These are phyloP conservation scores for Trichosporon coremiiforme DNA, from an alignment of 1,284 basidiomycete genomes.

Conservation along the genomic window DNA sequence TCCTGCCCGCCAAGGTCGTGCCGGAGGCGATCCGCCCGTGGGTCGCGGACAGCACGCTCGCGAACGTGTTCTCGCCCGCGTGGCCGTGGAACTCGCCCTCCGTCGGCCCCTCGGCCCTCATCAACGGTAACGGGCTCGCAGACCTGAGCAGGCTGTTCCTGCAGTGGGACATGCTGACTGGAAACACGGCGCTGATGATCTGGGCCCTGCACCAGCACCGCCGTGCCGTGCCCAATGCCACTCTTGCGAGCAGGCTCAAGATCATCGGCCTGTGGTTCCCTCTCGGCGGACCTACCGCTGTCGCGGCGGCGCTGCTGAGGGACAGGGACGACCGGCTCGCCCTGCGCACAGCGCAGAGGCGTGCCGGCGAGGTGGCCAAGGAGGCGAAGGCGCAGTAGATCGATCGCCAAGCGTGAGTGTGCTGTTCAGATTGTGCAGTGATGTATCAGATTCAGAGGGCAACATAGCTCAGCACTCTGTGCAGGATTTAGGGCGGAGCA, in stretches of 20 bases:
- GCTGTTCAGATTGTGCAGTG: no score
- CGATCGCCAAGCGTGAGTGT: no score
- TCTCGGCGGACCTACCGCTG: neutral
- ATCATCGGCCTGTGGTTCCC: neutral
- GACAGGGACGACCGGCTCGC: conserved; percentile 6
- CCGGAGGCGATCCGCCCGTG: neutral
- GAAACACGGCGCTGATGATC: conserved; percentile 5
- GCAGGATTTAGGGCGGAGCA: neutral
- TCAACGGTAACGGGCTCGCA: conserved; percentile 4
- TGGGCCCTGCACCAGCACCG: conserved; percentile 15
- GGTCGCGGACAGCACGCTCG: neutral
- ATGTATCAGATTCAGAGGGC: neutral
- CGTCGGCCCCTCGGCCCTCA: conserved; percentile 1
- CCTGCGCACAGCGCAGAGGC: neutral
- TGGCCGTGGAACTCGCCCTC: conserved; percentile 14
- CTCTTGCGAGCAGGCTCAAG: neutral
- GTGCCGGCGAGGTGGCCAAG: neutral
- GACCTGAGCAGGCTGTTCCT: conserved; percentile 3
- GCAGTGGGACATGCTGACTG: conserved; percentile 2
- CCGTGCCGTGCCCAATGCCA: neutral
- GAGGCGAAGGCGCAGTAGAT: neutral
- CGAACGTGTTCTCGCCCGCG: neutral
- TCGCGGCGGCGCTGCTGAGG: neutral
- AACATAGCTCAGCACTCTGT: no score
- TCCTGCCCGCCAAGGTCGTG: neutral